Evolutionary conservation across 805 yeast species (phyloP), one percentile per base, ranked within the genome.

Genomic region (Candida succiphila): DNA sequence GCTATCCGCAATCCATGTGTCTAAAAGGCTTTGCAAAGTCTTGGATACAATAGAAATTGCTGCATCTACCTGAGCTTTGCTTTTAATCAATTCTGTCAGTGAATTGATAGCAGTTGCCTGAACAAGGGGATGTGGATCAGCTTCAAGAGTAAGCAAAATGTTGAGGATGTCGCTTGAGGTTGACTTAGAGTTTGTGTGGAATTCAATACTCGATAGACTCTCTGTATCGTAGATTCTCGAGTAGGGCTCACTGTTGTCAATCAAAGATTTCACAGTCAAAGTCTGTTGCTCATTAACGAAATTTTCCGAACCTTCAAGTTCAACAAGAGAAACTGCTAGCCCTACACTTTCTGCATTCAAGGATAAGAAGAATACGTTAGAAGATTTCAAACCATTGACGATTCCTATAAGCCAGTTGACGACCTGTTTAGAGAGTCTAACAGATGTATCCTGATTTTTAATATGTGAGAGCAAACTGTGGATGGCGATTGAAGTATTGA

Each of bases 121-220:
- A 14, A 92, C 87, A 1, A 73, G 60, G 0, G 96, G 95, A 49
- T 88, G 89, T 0, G 95, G 88, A 53, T 89, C 97, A 16, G 59
- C 59, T 4, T 78, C 52, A 20, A 89, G 61, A 13, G 82, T 76
- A 25, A 67, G 53, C 3, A 77, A 48, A 4, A 85, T 74, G 24
- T 75, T 75, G 36, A 68, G 61, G 4, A 79, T 68, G 4, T 69
- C 49, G 22, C 64, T 62, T 4, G 68, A 52, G 7, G 75, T 49
- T 9, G 31, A 67, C 17, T 41, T 34, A 17, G 49, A 33, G 24
- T 39, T 40, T 7, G 56, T 44, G 35, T 41, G 46, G 29, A 49
- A 43, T 1, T 51, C 45, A 23, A 56, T 43, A 17, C 44, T 42
- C 2, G 57, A 41, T 21, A 81, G 46, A 1, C 75, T 53, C 25